Conservation (phyloP, 331 rosid genomes). For the Acacia pycnantha region DNA sequence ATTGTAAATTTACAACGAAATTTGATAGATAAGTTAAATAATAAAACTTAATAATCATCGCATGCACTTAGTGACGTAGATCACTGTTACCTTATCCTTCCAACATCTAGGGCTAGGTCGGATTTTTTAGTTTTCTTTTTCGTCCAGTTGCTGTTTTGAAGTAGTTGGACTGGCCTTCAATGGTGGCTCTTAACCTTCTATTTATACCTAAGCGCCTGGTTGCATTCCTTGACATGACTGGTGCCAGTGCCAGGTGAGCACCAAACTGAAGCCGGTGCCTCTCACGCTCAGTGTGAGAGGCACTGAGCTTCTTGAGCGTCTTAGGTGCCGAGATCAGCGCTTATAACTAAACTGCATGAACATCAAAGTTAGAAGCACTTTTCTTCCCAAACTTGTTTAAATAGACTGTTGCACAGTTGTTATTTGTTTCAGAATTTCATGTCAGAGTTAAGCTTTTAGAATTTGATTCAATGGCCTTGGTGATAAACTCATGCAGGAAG, state of each 20-base stretch:
- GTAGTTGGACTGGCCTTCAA: not conserved
- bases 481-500: conserved; percentile 60
- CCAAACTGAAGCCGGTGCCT: not conserved
- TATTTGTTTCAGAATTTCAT: conserved; percentile 12
- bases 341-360: not conserved
- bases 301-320: not conserved
- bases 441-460: not conserved
- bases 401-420: not conserved
- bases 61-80: not conserved
- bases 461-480: not conserved
- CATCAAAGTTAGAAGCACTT: not conserved
- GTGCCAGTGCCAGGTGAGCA: not conserved
- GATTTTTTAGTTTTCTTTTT: not conserved
- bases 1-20: not conserved
- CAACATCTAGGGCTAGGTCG: not conserved
- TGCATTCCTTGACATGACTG: not conserved
- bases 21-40: not conserved
- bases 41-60: not conserved
- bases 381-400: not conserved
- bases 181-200: not conserved
- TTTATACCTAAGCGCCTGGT: not conserved
- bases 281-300: not conserved
- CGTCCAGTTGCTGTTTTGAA: not conserved
- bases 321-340: not conserved
- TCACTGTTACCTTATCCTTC: not conserved